Evolutionary conservation across 1,284 basidiomycete species (phyloP), one percentile per base, ranked within the genome.

Genomic region (Irpex sp.): DNA sequence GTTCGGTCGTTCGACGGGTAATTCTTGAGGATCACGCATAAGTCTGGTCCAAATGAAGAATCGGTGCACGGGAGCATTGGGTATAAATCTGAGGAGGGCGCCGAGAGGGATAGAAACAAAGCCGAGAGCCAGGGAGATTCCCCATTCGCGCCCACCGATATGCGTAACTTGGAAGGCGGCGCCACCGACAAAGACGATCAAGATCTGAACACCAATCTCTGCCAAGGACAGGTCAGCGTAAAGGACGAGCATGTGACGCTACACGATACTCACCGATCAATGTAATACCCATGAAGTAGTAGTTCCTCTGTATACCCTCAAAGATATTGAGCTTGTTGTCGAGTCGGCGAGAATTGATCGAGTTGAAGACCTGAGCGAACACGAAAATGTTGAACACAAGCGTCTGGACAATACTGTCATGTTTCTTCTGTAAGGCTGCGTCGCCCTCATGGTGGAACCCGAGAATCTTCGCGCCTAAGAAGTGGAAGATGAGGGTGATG

Each of bases 311-410:
- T 54, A 98, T 84, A 59, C 93, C 94, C 70, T 92, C 87, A 71
- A 98, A 94, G 65, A 98, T 86, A 77, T 99, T 99, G 68, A 96
- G 82, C 64, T 87, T 85, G 64, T 86, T 86, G 70, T 97, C 95
- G 59, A 99, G 81, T 52, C 94, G 84, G 62, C 97, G 84, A 68
- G 91, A 94, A 73, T 98, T 98, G 77, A 98, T 77, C 66, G 94
- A 96, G 80, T 98, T 98, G 79, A 88, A 94, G 69, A 98, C 94
- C 75, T 97, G 95, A 58, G 93, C 94, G 77, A 98, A 98, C 55
- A 99, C 97, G 72, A 98, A 99, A 15, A 89, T 83, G 74, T 98
- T 99, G 87, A 99, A 99, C 49, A 98, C 92, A 11, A 98, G 81
- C 0, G 96, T 95, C 70, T 89, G 87, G 9, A 97, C 82, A 62